phyloP scores from a whole-genome alignment of 176 grass and related monocot genomes.

The Triticum monococcum region DNA sequence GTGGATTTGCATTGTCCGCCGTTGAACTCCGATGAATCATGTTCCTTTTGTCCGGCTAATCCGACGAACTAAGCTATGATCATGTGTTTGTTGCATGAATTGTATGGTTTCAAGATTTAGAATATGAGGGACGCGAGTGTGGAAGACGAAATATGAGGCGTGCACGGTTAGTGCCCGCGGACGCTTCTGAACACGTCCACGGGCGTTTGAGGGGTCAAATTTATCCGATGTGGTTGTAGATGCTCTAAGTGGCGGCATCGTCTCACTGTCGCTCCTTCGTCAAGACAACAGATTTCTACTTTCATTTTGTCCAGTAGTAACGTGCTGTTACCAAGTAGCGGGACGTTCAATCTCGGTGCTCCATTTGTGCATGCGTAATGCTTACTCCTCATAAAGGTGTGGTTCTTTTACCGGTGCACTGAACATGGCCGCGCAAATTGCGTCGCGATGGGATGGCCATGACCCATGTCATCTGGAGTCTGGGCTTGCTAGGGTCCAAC shows the following conservation, averaged over 20 bases:
- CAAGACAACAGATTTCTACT: conserved; percentile 28
- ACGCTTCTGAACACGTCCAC: too few species aligned
- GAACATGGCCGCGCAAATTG: not conserved
- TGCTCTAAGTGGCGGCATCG: not conserved
- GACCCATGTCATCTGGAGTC: not conserved
- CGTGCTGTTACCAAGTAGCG: not conserved
- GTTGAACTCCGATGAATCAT: too few species aligned
- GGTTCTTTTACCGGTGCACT: not conserved
- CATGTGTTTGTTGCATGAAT: too few species aligned
- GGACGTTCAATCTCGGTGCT: not conserved
- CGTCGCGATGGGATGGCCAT: not conserved
- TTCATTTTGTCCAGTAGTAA: conserved; percentile 7
- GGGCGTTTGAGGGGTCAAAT: too few species aligned
- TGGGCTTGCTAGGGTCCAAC: not conserved
- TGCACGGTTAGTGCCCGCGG: too few species aligned
- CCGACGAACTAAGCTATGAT: too few species aligned
- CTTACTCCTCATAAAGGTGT: not conserved
- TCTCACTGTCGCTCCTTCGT: not conserved
- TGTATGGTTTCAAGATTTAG: too few species aligned
- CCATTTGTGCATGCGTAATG: not conserved
- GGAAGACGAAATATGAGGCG: too few species aligned
- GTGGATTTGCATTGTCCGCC: too few species aligned
- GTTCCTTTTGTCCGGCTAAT: too few species aligned
- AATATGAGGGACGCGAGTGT: too few species aligned
- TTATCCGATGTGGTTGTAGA: too few species aligned